Conservation (phyloP, 768 basidiomycete genomes). For the Leccinum olivaceopallidum region DNA sequence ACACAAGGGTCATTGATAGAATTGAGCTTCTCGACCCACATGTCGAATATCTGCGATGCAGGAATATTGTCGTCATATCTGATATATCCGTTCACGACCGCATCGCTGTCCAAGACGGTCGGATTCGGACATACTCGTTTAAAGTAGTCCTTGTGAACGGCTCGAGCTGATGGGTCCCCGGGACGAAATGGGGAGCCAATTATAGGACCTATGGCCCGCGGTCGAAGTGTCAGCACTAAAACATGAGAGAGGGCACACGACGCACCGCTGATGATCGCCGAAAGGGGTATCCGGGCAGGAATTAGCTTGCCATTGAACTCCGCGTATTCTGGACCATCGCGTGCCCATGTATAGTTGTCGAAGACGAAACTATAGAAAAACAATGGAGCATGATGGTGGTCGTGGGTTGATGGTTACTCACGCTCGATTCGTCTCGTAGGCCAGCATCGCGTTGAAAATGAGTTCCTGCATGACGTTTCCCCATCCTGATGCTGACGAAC, state of each 20-base stretch:
- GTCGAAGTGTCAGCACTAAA: neutral
- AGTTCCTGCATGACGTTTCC: constrained; percentile 64
- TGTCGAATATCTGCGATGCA: constrained; percentile 40
- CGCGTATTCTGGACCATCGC: constrained; percentile 41
- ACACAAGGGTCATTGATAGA: constrained; percentile 49
- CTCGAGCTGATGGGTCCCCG: constrained; percentile 39
- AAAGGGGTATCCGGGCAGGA: constrained; percentile 55
- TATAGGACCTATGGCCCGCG: constrained; percentile 38
- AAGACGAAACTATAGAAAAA: constrained; percentile 48
- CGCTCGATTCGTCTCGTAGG: constrained; percentile 47
- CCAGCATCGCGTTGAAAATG: constrained; percentile 50
- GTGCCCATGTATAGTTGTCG: constrained; percentile 59
- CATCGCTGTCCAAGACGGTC: constrained; percentile 30
- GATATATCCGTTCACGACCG: constrained; percentile 23
- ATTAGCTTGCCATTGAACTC: constrained; percentile 50
- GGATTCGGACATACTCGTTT: constrained; percentile 48
- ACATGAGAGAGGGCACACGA: neutral
- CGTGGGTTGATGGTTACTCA: constrained; percentile 32
- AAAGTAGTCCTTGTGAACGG: constrained; percentile 49
- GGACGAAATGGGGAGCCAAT: constrained; percentile 41
- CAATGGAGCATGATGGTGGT: neutral
- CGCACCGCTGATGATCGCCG: constrained; percentile 52
- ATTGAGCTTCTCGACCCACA: constrained; percentile 48
- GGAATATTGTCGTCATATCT: constrained; percentile 25
- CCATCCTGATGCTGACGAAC: constrained; percentile 51